Evolutionary conservation across 2,329 filamentous ascomycete genomes (phyloP).

Genomic region (Penicillium sp.): DNA sequence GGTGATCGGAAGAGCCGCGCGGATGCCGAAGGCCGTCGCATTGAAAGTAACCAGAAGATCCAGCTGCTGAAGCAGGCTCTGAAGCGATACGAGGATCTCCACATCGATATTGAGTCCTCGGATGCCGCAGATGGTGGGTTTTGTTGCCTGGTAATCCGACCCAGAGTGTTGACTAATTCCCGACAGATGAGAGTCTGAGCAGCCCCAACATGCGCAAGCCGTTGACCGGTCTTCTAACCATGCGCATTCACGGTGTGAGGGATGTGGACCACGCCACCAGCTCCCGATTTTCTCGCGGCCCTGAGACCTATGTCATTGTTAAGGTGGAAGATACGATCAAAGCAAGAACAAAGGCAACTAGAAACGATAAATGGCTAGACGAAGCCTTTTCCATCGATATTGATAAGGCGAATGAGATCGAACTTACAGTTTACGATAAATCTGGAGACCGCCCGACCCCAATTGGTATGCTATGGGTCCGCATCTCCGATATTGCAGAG

Average conservation of each 20-base stretch:
- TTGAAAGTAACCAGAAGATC: conserved; percentile 98
- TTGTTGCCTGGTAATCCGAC: not conserved
- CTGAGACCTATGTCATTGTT: conserved; percentile 92
- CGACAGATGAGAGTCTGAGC: conserved; percentile 89
- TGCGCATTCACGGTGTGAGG: conserved; percentile 83
- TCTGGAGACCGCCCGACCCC: conserved; percentile 85
- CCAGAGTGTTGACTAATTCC: conserved; percentile 27
- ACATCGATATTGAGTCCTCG: conserved; percentile 82
- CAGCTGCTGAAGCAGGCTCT: conserved; percentile 91
- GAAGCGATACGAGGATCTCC: conserved; percentile 94
- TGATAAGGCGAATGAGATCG: conserved; percentile 97
- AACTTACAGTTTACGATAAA: conserved; percentile 97
- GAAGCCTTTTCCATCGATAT: conserved; percentile 91
- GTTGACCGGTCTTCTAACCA: conserved; percentile 83
- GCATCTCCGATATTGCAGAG: conserved; percentile 95
- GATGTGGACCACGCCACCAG: conserved; percentile 90
- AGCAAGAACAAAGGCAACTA: conserved; percentile 79
- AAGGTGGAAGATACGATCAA: conserved; percentile 96
- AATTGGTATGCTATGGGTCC: conserved; percentile 92
- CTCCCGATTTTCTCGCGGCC: conserved; percentile 81
- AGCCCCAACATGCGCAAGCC: conserved; percentile 93
- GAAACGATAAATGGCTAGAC: conserved; percentile 87
- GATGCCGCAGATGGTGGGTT: conserved; percentile 77
- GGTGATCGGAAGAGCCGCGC: conserved; percentile 93
- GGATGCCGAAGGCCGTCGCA: conserved; percentile 83